Conservation (phyloP, 192 early-diverging fungal species). For the Chytriomyces sp. region DNA sequence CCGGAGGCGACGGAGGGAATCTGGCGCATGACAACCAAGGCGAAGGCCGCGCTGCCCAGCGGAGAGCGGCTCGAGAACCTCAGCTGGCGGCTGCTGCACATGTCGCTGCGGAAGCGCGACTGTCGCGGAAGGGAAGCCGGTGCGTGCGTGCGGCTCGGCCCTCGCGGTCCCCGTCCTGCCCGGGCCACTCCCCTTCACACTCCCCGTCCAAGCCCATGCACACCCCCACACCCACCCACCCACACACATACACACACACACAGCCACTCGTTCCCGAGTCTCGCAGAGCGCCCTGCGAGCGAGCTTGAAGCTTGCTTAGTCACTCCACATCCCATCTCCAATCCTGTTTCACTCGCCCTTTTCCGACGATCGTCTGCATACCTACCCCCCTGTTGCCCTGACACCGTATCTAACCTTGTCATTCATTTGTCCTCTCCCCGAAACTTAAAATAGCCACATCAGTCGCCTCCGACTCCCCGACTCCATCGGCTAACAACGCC, state of each 20-base stretch:
- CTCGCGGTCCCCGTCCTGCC: neutral
- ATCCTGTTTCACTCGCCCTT: too few species aligned
- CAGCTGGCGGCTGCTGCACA: conserved; percentile 82
- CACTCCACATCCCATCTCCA: too few species aligned
- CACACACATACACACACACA: too few species aligned
- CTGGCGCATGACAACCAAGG: conserved; percentile 80
- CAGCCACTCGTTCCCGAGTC: neutral
- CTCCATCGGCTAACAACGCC: too few species aligned
- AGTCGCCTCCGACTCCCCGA: too few species aligned
- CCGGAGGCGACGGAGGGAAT: conserved; percentile 53
- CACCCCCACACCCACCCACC: neutral
- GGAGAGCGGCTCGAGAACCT: conserved; percentile 80
- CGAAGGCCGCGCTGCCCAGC: conserved; percentile 74
- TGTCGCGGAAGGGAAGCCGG: conserved; percentile 12
- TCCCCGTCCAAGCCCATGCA: neutral
- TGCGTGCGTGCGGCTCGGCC: neutral
- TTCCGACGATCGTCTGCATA: too few species aligned
- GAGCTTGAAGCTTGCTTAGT: neutral
- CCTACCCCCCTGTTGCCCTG: too few species aligned
- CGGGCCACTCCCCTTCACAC: neutral
- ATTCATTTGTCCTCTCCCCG: too few species aligned
- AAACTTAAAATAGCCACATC: too few species aligned
- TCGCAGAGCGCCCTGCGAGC: neutral
- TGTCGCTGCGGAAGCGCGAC: conserved; percentile 53
- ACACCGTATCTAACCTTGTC: too few species aligned